Conservation (phyloP, 257 asterid genomes). For the Rauvolfia tetraphylla region DNA sequence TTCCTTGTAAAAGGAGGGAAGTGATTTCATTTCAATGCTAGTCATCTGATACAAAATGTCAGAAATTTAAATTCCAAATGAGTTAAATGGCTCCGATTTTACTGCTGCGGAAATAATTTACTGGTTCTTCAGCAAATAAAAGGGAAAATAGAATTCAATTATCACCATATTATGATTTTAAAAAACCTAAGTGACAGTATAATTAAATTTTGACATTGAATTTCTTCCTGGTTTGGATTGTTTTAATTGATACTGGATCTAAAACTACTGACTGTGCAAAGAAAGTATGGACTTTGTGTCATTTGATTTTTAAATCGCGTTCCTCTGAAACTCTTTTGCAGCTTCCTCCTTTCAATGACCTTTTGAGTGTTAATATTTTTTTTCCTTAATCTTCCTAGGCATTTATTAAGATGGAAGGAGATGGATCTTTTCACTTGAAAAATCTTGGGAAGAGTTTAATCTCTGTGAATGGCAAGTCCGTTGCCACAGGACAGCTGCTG, state of each 20-base stretch:
- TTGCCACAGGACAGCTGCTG: conserved; percentile 65
- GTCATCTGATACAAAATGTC: background rate
- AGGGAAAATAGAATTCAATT: background rate
- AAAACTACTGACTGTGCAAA: background rate
- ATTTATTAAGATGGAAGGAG: conserved; percentile 76
- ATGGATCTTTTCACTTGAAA: conserved; percentile 74
- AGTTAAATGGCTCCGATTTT: background rate
- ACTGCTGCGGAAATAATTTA: background rate
- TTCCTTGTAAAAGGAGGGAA: background rate
- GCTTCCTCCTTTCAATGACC: conserved; percentile 2
- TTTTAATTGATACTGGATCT: background rate
- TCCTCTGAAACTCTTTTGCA: background rate
- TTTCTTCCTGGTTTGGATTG: background rate
- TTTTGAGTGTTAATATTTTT: background rate
- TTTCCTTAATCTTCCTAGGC: conserved; percentile 47
- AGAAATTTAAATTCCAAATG: background rate
- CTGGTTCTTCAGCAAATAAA: background rate
- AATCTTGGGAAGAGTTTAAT: conserved; percentile 83
- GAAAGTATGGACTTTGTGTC: background rate
- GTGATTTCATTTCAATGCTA: background rate
- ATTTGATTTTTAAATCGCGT: background rate
- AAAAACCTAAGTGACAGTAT: background rate
- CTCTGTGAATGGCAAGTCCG: conserved; percentile 63
- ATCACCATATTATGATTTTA: background rate
- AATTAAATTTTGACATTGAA: too few relatives aligned